Base-by-base conservation (phyloP, 148 eudicot species). In the Limonium bicolor region DNA sequence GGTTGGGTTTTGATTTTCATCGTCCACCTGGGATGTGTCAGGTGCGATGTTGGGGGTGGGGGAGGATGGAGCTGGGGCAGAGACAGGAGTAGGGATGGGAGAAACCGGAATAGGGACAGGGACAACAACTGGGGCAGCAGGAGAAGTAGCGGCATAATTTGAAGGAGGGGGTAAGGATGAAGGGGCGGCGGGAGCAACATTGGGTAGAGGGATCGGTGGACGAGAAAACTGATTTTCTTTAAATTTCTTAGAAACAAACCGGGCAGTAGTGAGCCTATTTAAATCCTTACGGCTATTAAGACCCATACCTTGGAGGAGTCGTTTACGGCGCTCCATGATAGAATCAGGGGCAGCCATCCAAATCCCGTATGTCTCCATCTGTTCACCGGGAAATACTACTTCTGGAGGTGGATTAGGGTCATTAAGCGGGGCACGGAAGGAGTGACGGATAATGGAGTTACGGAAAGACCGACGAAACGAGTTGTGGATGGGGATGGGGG, bases 301-400 rank as follows among this genome's bases (percentile, higher is more conserved):
- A 9, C 99, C 99, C 87, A 90, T 81, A 2, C 81, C 95, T 27
- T 81, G 93, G 4, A 90, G 46, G 41, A 90, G 69, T 18, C 77
- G 51, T 18, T 53, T 50, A 2, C 99, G 71, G 0, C 99, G 66
- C 27, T 90, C 99, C 9, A 73, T 52, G 27, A 90, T 69, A 1
- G 82, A 75, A 0, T 76, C 71, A 0, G 99, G 95, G 0, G 82
- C 85, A 0, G 72, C 67, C 74, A 76, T 71, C 99, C 99, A 90
- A 50, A 90, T 58, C 42, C 73, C 70, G 26, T 80, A 90, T 7
- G 67, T 56, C 1, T 54, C 71, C 18, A 63, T 55, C n/a, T n/a
- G n/a, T n/a, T n/a, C n/a, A n/a, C n/a, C n/a, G n/a, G n/a, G n/a
- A n/a, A n/a, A n/a, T n/a, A n/a, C n/a, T n/a, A n/a, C n/a, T n/a